Conservation (phyloP, 2,329 filamentous ascomycete genomes). For the Stagonosporopsis rhizophila region DNA sequence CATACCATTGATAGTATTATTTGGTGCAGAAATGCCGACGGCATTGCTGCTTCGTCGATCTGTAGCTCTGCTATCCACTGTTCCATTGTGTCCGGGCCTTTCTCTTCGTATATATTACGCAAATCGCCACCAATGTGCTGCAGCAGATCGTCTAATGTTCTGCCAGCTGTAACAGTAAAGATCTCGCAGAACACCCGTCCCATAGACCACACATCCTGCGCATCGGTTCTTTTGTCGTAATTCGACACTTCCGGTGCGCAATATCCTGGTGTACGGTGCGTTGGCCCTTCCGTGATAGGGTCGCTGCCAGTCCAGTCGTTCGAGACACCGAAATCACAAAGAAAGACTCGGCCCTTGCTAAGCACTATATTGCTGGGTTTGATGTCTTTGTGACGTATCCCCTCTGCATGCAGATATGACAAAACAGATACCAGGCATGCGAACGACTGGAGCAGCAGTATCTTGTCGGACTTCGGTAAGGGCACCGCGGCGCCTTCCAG, state of each 20-base stretch:
- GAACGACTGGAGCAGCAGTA: background rate
- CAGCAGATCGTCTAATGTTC: background rate
- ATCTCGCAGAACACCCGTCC: slow-evolving; percentile 2
- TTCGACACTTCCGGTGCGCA: background rate
- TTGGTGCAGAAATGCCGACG: background rate
- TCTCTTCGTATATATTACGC: background rate
- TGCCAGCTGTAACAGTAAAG: slow-evolving; percentile 4
- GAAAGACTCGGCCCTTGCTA: background rate
- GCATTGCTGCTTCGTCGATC: background rate
- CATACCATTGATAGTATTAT: background rate
- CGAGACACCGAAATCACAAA: slow-evolving; percentile 4
- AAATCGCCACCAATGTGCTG: background rate
- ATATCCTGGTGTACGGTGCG: background rate
- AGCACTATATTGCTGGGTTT: slow-evolving; percentile 1
- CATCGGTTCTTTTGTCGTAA: background rate
- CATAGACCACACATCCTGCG: background rate
- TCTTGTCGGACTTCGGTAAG: background rate
- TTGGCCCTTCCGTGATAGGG: background rate
- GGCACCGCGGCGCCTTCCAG: background rate
- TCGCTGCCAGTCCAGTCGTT: background rate
- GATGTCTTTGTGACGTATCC: slow-evolving; percentile 1
- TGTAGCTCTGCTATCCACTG: background rate
- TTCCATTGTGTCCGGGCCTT: background rate
- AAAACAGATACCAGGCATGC: background rate
- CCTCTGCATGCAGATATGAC: background rate